Evolutionary conservation across 208 protist genomes (phyloP), one percentile per base, ranked within the genome.

Genomic region (Vickermania ingenoplastis): DNA sequence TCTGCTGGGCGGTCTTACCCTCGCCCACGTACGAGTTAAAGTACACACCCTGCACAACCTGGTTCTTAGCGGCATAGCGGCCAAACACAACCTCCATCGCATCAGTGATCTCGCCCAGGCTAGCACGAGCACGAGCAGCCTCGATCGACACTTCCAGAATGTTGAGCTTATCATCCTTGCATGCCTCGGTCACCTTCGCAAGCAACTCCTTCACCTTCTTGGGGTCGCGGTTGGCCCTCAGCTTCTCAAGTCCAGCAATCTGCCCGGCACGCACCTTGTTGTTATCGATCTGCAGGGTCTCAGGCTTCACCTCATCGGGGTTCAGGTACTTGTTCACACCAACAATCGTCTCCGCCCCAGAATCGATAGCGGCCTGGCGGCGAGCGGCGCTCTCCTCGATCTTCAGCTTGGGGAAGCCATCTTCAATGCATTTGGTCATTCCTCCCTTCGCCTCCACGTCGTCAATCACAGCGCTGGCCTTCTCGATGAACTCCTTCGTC

Each of bases 31-130:
- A 96, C 25, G 79, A 69, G 31, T 45, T 75, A 62, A 66, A 82
- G 65, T 97, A 97, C 17, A 91, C 90, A 27, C 92, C 92, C 49
- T 79, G 71, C 4, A 92, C 84, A 1, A 94, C 66, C 63, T 75
- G 62, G 57, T 66, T 73, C 57, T 82, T 75, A 3, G 84, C 71
- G 25, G 71, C 65, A 77, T 95, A 77, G 31, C 87, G 67, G 41
- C 86, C 90, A 59, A 67, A 96, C 28, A 89, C 74, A 29, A 76
- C 61, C 65, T 95, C 90, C 60, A 97, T 76, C 4, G 91, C 87
- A 24, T 61, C 56, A n/a, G 81, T 92, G 31, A 98, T 98, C 76
- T 98, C 97, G 45, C 97, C 97, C 3, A 98, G 85, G 4, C 95
- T 97, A 23, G 75, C 76, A 45, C 94, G 81, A 1, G 57, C 88